Percentiles rank a stretch among this genome's conserved stretches.
Conservation (phyloP, 257 asterid genomes). For the Solanum corneliomulleri region DNA sequence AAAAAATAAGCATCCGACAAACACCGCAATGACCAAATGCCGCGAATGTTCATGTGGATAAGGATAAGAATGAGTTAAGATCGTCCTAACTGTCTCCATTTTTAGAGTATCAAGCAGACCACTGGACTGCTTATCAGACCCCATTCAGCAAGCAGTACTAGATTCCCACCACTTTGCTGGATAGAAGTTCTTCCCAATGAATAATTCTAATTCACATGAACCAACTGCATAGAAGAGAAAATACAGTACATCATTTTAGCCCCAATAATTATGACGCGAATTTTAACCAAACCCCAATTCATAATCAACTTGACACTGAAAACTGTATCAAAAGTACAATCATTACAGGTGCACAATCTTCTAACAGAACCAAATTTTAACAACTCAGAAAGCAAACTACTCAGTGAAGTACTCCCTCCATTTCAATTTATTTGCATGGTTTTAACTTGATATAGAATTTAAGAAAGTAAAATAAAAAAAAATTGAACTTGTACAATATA, state of each 20-base stretch:
- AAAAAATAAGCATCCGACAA: conserved; percentile 89
- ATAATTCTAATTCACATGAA: conserved; percentile 10
- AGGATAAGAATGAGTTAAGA: conserved; percentile 80
- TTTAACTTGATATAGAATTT: background rate
- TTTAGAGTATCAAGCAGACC: conserved; percentile 72
- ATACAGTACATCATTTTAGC: background rate
- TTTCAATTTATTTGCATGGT: background rate
- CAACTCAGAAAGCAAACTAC: background rate
- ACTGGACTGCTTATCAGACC: conserved; percentile 41
- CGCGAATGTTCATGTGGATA: conserved; percentile 99
- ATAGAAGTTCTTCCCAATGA: conserved; percentile 11
- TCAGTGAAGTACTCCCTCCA: background rate
- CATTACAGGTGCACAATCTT: background rate
- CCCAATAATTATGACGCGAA: conserved; percentile 14
- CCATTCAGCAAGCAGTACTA: conserved; percentile 28
- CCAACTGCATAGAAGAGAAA: conserved; percentile 15
- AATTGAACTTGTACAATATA: too few relatives aligned
- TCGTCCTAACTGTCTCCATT: conserved; percentile 91
- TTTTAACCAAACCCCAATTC: background rate
- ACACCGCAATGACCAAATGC: conserved; percentile 90
- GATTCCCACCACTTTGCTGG: conserved; percentile 5
- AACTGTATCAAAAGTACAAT: background rate
- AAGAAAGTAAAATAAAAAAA: too few relatives aligned
- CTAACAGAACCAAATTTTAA: background rate
- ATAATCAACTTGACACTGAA: background rate